Conservation (phyloP, 495 filamentous ascomycete genomes). For the Copromyces sp. region DNA sequence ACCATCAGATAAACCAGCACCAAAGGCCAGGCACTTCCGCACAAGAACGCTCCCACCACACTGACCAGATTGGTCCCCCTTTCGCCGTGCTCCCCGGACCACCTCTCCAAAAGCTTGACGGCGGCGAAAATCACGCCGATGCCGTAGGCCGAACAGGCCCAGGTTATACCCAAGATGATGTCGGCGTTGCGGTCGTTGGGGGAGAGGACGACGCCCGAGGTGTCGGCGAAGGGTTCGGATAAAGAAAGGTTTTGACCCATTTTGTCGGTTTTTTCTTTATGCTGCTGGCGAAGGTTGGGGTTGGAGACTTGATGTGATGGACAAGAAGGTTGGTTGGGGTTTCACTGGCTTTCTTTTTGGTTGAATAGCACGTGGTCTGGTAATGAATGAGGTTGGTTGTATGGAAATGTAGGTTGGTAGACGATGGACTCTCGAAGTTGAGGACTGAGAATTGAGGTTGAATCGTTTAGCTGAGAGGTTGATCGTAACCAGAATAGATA, state of each 20-base stretch:
- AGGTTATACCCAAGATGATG: slow-evolving; percentile 23
- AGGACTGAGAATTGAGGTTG: too few species aligned
- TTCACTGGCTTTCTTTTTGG: too few species aligned
- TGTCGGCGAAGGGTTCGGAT: slow-evolving; percentile 19
- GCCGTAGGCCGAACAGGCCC: slow-evolving; percentile 22
- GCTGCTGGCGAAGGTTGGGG: too few species aligned
- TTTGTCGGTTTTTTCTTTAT: background rate
- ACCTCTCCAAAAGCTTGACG: slow-evolving; percentile 21
- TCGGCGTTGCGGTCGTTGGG: slow-evolving; percentile 14
- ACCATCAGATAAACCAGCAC: background rate
- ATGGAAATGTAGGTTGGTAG: too few species aligned
- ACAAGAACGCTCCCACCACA: background rate
- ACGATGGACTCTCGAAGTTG: too few species aligned
- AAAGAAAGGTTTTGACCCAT: slow-evolving; percentile 27
- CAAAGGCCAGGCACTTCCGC: background rate
- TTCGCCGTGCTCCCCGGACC: slow-evolving; percentile 22
- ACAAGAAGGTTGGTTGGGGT: too few species aligned
- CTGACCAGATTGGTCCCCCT: slow-evolving; percentile 4
- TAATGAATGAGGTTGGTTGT: too few species aligned
- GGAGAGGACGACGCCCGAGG: slow-evolving; percentile 14
- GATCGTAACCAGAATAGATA: too few species aligned
- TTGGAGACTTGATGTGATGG: too few species aligned
- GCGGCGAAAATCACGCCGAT: slow-evolving; percentile 28
- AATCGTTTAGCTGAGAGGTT: too few species aligned
- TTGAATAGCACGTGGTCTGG: too few species aligned